phyloP scores from a whole-genome alignment of 306 rosid genomes.

The Datisca glomerata region DNA sequence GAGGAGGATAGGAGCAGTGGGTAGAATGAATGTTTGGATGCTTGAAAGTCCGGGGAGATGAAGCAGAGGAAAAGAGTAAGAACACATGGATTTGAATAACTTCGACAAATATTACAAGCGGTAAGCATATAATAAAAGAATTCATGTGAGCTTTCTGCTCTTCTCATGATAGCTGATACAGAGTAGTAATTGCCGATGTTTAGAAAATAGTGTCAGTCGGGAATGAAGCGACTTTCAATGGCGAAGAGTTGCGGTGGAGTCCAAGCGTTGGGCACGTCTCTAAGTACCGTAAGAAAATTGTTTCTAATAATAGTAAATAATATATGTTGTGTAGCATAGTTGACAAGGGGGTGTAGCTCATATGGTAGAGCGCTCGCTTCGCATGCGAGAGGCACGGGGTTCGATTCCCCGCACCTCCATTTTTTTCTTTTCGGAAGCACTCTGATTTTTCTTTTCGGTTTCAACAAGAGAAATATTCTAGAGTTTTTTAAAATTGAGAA shows the following conservation, averaged over 20 bases:
- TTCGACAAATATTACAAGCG: background rate
- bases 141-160: background rate
- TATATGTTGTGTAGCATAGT: background rate
- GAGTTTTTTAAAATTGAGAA: no score
- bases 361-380: slow-evolving; percentile 63
- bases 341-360: slow-evolving; percentile 69
- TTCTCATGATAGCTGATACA: background rate
- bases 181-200: slow-evolving; percentile 19
- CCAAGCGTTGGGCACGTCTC: slow-evolving; percentile 25
- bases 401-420: slow-evolving; percentile 12
- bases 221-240: slow-evolving; percentile 14
- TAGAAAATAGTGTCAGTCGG: slow-evolving; percentile 14
- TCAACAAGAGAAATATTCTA: no score
- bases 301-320: background rate
- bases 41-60: background rate
- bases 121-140: background rate
- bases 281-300: no score
- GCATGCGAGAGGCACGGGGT: slow-evolving; percentile 23
- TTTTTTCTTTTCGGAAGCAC: no score
- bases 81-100: no score
- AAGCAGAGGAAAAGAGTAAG: background rate
- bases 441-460: no score
- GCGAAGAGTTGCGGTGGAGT: slow-evolving; percentile 21
- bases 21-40: slow-evolving; percentile 3
- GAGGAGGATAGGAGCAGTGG: slow-evolving; percentile 5